Evolutionary conservation across 2,329 filamentous ascomycete species (phyloP), one percentile per base, ranked within the genome.

Genomic region (Trichoderma asperellum): DNA sequence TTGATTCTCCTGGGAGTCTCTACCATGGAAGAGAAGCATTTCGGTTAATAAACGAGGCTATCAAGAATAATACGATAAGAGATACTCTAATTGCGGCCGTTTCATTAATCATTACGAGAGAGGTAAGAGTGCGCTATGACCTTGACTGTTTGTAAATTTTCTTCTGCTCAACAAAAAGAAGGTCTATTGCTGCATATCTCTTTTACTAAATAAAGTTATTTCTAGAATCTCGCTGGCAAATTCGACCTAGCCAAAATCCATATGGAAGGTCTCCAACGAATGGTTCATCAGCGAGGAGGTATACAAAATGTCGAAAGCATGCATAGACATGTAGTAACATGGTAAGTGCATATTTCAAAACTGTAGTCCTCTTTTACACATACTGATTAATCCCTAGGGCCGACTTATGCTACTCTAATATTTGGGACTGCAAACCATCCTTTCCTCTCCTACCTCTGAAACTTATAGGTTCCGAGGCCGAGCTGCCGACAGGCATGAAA

Each of bases 21-120:
- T 55, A 47, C 12, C 62, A 65, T 35, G 62, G 62, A 29, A 57
- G 62, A 65, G 62, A 65, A 49, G 62, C 62, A n/a, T 65, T 65
- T 21, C 24, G 52, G 14, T 35, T 65, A 8, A 65, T 65, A 16
- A 65, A 65, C 4, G 53, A 65, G 27, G 47, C 52, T 35, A 24
- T 65, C 6, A 35, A 65, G 43, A 35, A 37, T 12, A 53, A 53
- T 29, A 34, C 40, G 7, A 57, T 65, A 40, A 65, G 35, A 18
- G 62, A 65, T 12, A 57, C 53, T 27, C 62, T 65, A n/a, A 57
- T 57, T 47, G 62, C 62, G 11, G 62, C 62, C 4, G 62, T 65
- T 34, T 24, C 62, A 32, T 29, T 65, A 16, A 14, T 65, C 4
- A 29, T 57, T 10, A n/a, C 62, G n/a, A 47, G 62, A 47, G 62